Evolutionary conservation across 805 yeast species (phyloP), one percentile per base, ranked within the genome.

Genomic region (Candida yuanshanica): DNA sequence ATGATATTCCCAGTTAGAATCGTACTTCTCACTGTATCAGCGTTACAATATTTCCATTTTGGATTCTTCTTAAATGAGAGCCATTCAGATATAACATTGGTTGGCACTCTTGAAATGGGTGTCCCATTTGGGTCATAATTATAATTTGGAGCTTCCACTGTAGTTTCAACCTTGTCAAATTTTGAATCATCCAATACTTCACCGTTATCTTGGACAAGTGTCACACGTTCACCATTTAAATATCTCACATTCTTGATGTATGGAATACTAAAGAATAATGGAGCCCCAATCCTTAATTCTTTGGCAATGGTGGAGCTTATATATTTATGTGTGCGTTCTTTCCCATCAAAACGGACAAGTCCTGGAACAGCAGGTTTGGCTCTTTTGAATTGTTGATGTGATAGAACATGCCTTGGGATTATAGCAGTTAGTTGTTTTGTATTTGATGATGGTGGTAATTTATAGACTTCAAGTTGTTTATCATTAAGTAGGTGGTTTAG

Each of bases 341-440:
- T 21, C 3, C 37, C 45, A 8, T 44, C 23, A 22, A 26, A 52
- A 13, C 7, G 22, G 6, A 52, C 20, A 2, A 41, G 44, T 0
- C 49, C 52, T 12, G 46, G 45, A 4, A 11, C n/a, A 2, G 33
- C 39, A 18, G 23, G 17, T 20, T 33, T 12, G 16, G 34, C 37
- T n/a, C 32, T 24, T 22, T 44, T 40, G 22, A 26, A 47, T 14
- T 33, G 14, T 20, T 44, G 41, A 29, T 55, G 59, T 17, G 40
- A 38, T 5, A 42, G 26, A 2, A 54, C 39, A 37, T 51, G 56
- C 7, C 42, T 39, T 11, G 60, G 60, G 4, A 51, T 34, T 7
- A 55, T 27, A 7, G 52, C 59, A 7, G 41, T 31, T 10, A 52
- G 27, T 4, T 43, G 32, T 1, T 20, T 23, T 2, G 36, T 27